Conservation (phyloP, 352 stramenopile genomes). For the Discostella stelligera region DNA sequence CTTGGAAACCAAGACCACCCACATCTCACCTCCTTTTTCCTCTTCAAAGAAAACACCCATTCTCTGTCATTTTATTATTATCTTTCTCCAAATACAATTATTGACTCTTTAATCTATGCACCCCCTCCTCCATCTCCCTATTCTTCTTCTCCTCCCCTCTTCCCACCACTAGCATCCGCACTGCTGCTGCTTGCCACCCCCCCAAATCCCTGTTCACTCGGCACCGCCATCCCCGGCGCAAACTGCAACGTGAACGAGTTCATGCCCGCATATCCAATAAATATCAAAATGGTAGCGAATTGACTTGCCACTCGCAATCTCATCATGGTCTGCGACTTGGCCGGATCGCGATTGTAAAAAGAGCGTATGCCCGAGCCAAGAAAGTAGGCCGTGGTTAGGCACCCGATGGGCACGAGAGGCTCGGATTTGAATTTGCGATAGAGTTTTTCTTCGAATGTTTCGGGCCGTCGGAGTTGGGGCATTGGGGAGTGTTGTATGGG, state of each 20-base stretch:
- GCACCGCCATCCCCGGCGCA: conserved; percentile 55
- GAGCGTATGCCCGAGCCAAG: conserved; percentile 74
- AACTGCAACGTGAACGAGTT: conserved; percentile 73
- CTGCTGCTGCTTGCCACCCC: not conserved
- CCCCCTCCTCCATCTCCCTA: not conserved
- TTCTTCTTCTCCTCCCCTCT: not conserved
- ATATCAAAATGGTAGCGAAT: conserved; percentile 77
- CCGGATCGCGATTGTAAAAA: conserved; percentile 76
- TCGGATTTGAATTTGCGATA: conserved; percentile 74
- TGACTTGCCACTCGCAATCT: conserved; percentile 70
- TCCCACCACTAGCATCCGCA: not conserved
- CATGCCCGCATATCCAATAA: conserved; percentile 76
- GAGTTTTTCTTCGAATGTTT: conserved; percentile 77
- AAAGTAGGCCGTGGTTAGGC: conserved; percentile 77
- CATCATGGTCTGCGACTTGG: conserved; percentile 81
- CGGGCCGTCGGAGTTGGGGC: conserved; percentile 36
- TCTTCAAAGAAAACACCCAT: too few relatives aligned
- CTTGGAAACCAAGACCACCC: too few relatives aligned
- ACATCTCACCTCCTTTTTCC: too few relatives aligned
- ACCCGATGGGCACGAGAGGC: conserved; percentile 81
- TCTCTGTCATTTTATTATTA: too few relatives aligned
- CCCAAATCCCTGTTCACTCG: conserved; percentile 32
- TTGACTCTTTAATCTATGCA: too few relatives aligned
- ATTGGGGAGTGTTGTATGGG: conserved; percentile 43
- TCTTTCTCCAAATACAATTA: not conserved